Evolutionary conservation across 768 basidiomycete species (phyloP), one percentile per base, ranked within the genome.

Genomic region (Mycena sanguinolenta): DNA sequence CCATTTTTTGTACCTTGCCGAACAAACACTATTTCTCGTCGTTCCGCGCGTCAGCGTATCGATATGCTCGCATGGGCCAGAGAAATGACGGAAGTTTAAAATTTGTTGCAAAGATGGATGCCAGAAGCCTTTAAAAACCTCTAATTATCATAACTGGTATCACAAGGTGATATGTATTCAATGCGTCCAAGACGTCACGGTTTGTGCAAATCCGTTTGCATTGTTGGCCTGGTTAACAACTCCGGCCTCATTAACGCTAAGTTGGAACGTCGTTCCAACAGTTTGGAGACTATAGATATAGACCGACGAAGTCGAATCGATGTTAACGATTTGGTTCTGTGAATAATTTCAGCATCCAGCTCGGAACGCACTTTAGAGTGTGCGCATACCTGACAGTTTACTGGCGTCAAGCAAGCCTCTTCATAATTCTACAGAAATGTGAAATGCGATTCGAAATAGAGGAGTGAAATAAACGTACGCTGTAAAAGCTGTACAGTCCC

Each of bases 401-500:
- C 74, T 5, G 77, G 77, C 30, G 73, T 65, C 44, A 88, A 36
- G 74, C 92, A 92, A 16, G 79, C 74, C 77, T 88, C 84, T 34
- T 52, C 73, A 77, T 89, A 93, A 75, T 85, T 86, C 65, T 66
- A 52, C 12, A 10, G n/a, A 39, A 30, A 49, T 2, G 12, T 3
- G n/a, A n/a, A 3, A 34, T 1, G 16, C 3, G 36, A 13, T 36
- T n/a, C 32, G 36, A 16, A 25, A 53, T 19, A 50, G 27, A 12
- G 61, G 2, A 3, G n/a, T 50, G 3, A 34, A 8, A 1, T 21
- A 19, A n/a, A 63, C 67, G 6, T 50, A 69, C 67, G 64, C 79
- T 73, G 85, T 89, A 93, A 83, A 92, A 93, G 78, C 88, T 90
- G 79, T 93, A 92, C 25, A 90, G 78, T 0, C 91, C 91, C 5